Conservation (phyloP, 2,329 filamentous ascomycete species). For the Xylariaceae sp. region DNA sequence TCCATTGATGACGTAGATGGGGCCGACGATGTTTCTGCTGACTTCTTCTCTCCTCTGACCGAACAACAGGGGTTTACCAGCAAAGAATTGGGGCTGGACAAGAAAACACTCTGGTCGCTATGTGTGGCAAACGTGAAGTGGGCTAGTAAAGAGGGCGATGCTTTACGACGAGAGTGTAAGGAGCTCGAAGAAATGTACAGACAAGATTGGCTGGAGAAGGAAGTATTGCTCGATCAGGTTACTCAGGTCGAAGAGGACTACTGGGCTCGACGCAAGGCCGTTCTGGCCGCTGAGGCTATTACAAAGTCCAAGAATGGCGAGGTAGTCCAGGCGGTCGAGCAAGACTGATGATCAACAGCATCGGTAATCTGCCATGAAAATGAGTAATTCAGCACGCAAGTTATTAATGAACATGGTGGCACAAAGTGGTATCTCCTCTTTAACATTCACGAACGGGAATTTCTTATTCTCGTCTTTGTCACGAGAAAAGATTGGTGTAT, state of each 20-base stretch:
- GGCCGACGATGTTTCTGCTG: slow-evolving; percentile 52
- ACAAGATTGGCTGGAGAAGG: slow-evolving; percentile 75
- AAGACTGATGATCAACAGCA: too few relatives aligned
- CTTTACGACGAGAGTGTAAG: slow-evolving; percentile 61
- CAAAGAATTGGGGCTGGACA: slow-evolving; percentile 58
- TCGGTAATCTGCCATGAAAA: too few relatives aligned
- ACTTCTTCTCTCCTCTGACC: slow-evolving; percentile 52
- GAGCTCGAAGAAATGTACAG: slow-evolving; percentile 62
- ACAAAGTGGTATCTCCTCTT: too few relatives aligned
- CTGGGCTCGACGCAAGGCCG: slow-evolving; percentile 52
- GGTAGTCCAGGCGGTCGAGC: background rate
- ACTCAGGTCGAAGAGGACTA: slow-evolving; percentile 64
- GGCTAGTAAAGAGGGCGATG: slow-evolving; percentile 63
- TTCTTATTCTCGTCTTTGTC: too few relatives aligned
- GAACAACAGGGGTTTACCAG: slow-evolving; percentile 59
- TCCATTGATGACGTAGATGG: slow-evolving; percentile 50
- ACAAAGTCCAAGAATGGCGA: slow-evolving; percentile 17
- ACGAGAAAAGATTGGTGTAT: too few relatives aligned
- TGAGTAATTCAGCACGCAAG: too few relatives aligned
- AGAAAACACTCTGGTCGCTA: slow-evolving; percentile 60
- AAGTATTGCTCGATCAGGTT: slow-evolving; percentile 71
- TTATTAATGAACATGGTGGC: too few relatives aligned
- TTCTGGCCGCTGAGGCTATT: slow-evolving; percentile 36
- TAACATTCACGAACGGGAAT: too few relatives aligned
- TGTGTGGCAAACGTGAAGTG: slow-evolving; percentile 69